These are phyloP conservation scores for Blastomyces percursus DNA, from an alignment of 2,329 filamentous ascomycete genomes.

Conservation along the genomic window DNA sequence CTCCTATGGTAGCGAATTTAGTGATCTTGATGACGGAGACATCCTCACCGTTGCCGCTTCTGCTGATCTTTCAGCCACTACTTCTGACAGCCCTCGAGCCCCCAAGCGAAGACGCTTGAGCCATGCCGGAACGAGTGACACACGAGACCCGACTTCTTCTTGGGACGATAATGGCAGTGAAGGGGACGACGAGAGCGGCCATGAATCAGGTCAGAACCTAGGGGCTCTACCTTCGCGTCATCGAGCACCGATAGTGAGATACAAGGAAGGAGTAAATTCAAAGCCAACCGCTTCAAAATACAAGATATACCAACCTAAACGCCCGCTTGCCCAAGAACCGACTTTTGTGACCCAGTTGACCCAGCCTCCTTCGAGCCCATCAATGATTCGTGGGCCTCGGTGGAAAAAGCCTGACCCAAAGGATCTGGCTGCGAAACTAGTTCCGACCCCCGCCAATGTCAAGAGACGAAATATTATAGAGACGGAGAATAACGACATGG, in stretches of 20 bases:
- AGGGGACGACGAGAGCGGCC: neutral
- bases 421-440: constrained; percentile 9
- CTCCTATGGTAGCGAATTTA: constrained; percentile 20
- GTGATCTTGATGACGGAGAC: constrained; percentile 22
- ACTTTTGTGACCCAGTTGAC: constrained; percentile 40
- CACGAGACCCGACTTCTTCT: neutral
- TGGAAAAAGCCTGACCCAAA: constrained; percentile 36
- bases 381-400: constrained; percentile 40
- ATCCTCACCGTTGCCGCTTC: neutral
- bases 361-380: constrained; percentile 40
- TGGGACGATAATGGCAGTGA: neutral
- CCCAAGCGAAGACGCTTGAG: constrained; percentile 28
- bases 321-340: constrained; percentile 30
- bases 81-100: constrained; percentile 18
- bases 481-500: constrained; percentile 12
- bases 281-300: constrained; percentile 23
- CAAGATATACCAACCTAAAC: constrained; percentile 34
- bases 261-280: constrained; percentile 15
- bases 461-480: neutral
- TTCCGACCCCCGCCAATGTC: constrained; percentile 4
- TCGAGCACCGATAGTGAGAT: constrained; percentile 9
- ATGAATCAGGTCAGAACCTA: constrained; percentile 14
- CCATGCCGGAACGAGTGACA: neutral
- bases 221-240: constrained; percentile 10
- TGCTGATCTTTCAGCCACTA: neutral